Conservation (phyloP, 176 grass and related monocot genomes). For the Zea mays region DNA sequence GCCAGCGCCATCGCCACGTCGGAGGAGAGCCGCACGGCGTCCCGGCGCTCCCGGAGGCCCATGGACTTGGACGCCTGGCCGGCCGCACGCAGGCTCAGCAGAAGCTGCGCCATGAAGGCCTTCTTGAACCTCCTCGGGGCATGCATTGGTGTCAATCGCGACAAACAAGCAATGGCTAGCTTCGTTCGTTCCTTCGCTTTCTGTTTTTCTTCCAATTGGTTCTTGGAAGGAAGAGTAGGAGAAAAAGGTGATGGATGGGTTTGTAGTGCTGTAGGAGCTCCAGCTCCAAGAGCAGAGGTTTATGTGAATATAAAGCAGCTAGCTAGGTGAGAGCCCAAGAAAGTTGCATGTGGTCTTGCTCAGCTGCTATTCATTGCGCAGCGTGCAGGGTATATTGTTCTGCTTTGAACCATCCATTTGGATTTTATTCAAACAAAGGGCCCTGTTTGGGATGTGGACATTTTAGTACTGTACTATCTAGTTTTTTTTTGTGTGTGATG, state of each 20-base stretch:
- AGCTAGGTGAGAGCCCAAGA: conserved; percentile 17
- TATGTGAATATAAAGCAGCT: conserved; percentile 39
- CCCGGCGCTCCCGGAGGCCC: conserved; percentile 42
- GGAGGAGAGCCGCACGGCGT: conserved; percentile 46
- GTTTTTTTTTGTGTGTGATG: background rate
- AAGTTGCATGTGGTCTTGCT: conserved; percentile 42
- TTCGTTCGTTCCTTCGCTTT: background rate
- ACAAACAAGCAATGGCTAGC: background rate
- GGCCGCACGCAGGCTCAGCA: conserved; percentile 41
- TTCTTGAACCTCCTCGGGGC: conserved; percentile 46
- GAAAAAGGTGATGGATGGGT: background rate
- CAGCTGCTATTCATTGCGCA: conserved; percentile 33
- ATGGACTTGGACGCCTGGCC: conserved; percentile 47
- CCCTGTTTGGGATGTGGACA: background rate
- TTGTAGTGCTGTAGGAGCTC: conserved; percentile 15
- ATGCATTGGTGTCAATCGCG: conserved; percentile 27
- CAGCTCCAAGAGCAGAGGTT: conserved; percentile 15
- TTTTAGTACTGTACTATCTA: background rate
- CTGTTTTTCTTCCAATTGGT: background rate
- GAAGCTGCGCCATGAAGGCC: conserved; percentile 47
- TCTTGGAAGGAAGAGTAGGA: conserved; percentile 16
- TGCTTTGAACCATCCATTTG: conserved; percentile 39
- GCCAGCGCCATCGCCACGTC: conserved; percentile 52
- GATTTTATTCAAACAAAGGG: conserved; percentile 1
- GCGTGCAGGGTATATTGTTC: conserved; percentile 28